Evolutionary conservation across 208 protist genomes (phyloP).

Genomic region (Pavlovales sp.): DNA sequence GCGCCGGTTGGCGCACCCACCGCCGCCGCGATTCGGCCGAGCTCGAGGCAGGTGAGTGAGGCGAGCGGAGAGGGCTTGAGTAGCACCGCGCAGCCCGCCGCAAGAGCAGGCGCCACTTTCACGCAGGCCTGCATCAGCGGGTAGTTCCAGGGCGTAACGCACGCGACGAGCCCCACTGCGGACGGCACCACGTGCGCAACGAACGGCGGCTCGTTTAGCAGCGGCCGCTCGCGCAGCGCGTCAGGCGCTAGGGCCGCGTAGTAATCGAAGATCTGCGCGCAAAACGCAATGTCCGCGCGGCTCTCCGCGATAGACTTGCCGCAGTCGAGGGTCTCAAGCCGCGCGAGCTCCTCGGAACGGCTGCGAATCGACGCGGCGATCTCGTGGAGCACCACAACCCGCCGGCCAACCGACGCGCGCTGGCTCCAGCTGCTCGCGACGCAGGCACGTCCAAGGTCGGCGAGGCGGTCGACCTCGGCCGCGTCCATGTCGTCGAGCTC

Average conservation of each 20-base stretch:
- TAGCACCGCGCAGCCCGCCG: conserved; percentile 78
- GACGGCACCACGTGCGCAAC: background rate
- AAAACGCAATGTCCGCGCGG: background rate
- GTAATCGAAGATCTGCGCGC: background rate
- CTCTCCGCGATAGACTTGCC: background rate
- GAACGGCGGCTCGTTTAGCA: background rate
- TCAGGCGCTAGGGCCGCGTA: background rate
- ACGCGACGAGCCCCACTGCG: conserved; percentile 70
- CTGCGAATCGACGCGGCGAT: background rate
- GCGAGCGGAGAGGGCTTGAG: conserved; percentile 78
- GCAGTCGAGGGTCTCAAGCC: conserved; percentile 1
- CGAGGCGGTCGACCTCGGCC: background rate
- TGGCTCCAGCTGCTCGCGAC: background rate
- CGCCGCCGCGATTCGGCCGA: conserved; percentile 70
- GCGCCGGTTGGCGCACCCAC: conserved; percentile 72
- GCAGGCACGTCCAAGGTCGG: background rate
- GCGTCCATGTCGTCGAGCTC: background rate
- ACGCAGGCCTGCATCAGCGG: conserved; percentile 76
- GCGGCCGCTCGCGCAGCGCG: background rate
- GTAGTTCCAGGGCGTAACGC: conserved; percentile 87
- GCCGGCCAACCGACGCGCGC: background rate
- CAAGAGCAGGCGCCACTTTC: conserved; percentile 73
- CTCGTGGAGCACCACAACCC: background rate
- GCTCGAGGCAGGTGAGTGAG: conserved; percentile 69
- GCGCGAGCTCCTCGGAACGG: background rate